A percentile compares a stretch with the other conserved stretches of the same genome.
Conservation (phyloP, 2,329 filamentous ascomycete species). For the Fusarium sp. region DNA sequence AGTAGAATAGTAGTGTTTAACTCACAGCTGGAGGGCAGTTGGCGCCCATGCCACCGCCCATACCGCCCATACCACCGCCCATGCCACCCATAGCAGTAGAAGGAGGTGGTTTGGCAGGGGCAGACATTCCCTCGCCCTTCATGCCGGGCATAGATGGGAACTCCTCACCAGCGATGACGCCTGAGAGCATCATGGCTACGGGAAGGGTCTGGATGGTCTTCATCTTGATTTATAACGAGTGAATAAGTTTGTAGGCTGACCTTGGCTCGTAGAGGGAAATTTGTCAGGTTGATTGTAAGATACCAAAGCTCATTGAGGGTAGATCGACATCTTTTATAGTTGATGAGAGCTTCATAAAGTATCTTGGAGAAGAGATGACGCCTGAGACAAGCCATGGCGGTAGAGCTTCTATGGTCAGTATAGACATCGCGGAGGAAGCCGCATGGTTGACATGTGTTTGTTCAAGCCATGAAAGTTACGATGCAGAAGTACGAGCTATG, state of each 20-base stretch:
- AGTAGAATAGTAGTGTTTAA: not conserved
- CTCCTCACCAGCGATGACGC: constrained; percentile 2
- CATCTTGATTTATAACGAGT: constrained; percentile 11
- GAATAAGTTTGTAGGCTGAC: not conserved
- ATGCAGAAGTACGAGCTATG: not conserved
- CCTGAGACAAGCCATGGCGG: not conserved
- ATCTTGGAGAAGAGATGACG: not conserved
- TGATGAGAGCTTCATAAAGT: not conserved
- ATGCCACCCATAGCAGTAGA: constrained; percentile 54
- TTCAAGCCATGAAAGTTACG: not conserved
- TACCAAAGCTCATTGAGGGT: not conserved
- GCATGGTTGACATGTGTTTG: not conserved
- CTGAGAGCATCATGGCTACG: constrained; percentile 12
- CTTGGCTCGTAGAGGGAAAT: not conserved
- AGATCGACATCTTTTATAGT: not conserved
- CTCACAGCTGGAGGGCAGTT: constrained; percentile 57
- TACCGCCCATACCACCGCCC: constrained; percentile 39
- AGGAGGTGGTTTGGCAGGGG: constrained; percentile 41
- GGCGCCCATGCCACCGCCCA: constrained; percentile 37
- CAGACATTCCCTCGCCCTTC: not conserved
- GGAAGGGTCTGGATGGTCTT: constrained; percentile 4
- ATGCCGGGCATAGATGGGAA: not conserved
- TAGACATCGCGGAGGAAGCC: not conserved
- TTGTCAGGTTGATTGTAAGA: not conserved
- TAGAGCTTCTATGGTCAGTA: not conserved